Base-by-base conservation (phyloP, 2,329 filamentous ascomycete species). In the Diaporthe eres region DNA sequence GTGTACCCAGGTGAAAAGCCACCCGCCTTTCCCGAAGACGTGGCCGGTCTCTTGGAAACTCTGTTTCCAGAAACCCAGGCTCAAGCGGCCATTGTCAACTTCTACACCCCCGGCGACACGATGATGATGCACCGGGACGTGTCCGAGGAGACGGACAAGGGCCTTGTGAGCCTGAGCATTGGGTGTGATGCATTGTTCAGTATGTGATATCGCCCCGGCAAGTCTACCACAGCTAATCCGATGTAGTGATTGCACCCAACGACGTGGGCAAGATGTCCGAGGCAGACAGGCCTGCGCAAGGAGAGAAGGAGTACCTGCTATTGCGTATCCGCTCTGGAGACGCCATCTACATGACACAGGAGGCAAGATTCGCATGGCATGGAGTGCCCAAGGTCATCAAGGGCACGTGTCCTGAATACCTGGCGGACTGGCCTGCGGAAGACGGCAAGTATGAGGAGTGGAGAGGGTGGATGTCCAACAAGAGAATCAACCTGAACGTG, bases 91-190 rank as follows among this genome's bases (percentile, higher is more conserved):
- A 98, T 98, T 78, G 91, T 98, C 79, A 98, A 98, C 83, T 89
- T 98, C 70, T 98, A 98, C 85, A 94, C 92, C 0, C 94, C 97
- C 0, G 94, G 95, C 28, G 96, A 98, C 82, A 97, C 94, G 0
- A 92, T 98, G 83, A 96, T 95, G 86, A 90, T 98, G 83, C 97
- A 98, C 85, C 92, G 97, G 15, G 97, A 99, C 82, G 95, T 98
- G 57, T 97, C 95, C 78, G 97, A 98, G 85, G 89, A 94, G 79
- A 94, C 93, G 67, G 90, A 95, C 79, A 91, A 89, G 72, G 95
- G 95, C 0, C 88, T 98, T 39, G 91, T 98, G 25, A 98, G 95
- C 79, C 86, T 98, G 55, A 98, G 95, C 80, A 87, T 98, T 63
- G 97, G 97, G 3, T 98, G 96, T 80, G 96, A 98, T 79, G 94